Evolutionary conservation across 2,329 filamentous ascomycete genomes (phyloP), one percentile per base, ranked within the genome.

Genomic region (Colletotrichum lini): DNA sequence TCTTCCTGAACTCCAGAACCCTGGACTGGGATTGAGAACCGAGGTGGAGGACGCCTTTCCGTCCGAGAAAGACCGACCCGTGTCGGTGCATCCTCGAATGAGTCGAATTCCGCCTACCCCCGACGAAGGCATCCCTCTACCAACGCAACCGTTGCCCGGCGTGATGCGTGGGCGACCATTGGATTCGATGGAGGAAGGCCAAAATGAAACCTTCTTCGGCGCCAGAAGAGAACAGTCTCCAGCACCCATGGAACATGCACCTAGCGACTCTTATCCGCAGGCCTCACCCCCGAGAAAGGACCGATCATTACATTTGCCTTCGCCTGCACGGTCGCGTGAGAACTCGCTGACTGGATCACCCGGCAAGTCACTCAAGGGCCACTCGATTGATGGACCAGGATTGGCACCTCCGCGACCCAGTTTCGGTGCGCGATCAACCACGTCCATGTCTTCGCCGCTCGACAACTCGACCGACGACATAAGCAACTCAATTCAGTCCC

Each of bases 81-180:
- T 89, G 73, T 95, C 93, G 4, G 91, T 94, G 85, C 91, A 95
- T 76, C 93, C 93, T 30, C 88, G 91, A 38, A 89, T 95, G 84
- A 94, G 93, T 78, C 88, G 87, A 30, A 85, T 90, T 63, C 87
- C 87, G 13, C 84, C 85, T 2, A 87, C 85, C 0, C 84, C 85
- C 1, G 85, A 88, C 62, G 81, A 85, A 23, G 78, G 79, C 13
- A 76, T 88, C 40, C 88, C 89, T 13, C 77, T 84, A 50, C 82
- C 83, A 49, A 83, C 82, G 42, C 84, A 82, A 40, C 82, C 80
- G 0, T 78, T 81, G 23, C 75, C 81, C 38, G 84, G 86, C 18
- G 77, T 78, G 13, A 75, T 81, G 35, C 83, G 84, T 35, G 84
- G 83, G 50, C 82, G 85, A 35, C 78, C 78, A 26, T 70, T 83